phyloP scores from a whole-genome alignment of 1,139 yeast genomes.

The Kurtzmaniella quercitrusa region DNA sequence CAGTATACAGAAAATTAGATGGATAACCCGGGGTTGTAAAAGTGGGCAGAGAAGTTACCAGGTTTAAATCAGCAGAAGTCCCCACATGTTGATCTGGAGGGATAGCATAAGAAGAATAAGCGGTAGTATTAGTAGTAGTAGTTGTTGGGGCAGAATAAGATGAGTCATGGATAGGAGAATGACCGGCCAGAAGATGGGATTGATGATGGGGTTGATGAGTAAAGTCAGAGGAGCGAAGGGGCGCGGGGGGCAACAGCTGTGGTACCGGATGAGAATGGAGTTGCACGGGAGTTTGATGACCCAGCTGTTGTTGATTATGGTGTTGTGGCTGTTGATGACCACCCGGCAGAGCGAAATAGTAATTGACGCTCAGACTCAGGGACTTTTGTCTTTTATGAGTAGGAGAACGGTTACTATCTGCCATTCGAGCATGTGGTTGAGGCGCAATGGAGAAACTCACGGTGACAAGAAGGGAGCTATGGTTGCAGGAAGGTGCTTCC shows the following conservation, averaged over 20 bases:
- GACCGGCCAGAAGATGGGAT: not conserved
- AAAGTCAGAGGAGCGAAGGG: not conserved
- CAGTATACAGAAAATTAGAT: conserved; percentile 7
- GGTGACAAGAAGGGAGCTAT: conserved; percentile 5
- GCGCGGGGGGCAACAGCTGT: conserved; percentile 2
- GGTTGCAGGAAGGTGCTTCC: conserved; percentile 2
- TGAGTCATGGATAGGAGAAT: conserved; percentile 4
- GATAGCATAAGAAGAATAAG: conserved; percentile 1
- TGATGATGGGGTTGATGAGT: not conserved
- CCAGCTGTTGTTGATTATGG: conserved; percentile 7
- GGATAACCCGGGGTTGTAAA: conserved; percentile 5
- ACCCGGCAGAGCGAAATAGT: conserved; percentile 10
- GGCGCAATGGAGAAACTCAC: conserved; percentile 7
- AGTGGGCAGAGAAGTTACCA: conserved; percentile 5
- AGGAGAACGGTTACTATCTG: conserved; percentile 12
- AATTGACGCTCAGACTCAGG: conserved; percentile 28
- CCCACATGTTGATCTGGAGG: conserved; percentile 1
- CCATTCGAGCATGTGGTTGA: conserved; percentile 4
- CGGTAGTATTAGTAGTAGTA: not conserved
- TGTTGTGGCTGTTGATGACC: conserved; percentile 8
- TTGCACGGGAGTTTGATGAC: conserved; percentile 4
- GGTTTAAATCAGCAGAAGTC: conserved; percentile 1
- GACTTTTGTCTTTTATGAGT: conserved; percentile 43
- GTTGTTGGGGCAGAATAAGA: not conserved
- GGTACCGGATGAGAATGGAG: conserved; percentile 3